Conservation (phyloP, 163 green algal genomes). For the Prototheca stagnorum region DNA sequence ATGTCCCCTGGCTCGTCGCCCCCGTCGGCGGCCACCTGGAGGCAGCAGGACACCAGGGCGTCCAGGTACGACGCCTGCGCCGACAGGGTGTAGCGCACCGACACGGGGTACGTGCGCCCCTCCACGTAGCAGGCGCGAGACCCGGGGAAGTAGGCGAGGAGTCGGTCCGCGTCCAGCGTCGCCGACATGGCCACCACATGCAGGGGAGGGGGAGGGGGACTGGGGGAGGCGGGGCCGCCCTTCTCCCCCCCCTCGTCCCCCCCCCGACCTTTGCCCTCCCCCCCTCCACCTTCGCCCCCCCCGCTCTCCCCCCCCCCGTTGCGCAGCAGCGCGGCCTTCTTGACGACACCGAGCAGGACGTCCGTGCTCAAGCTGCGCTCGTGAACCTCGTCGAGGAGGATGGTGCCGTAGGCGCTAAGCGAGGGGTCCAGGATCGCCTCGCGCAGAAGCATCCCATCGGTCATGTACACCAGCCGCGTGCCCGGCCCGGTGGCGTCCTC, state of each 20-base stretch:
- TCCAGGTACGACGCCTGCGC: slow-evolving; percentile 79
- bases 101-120: slow-evolving; percentile 57
- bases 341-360: slow-evolving; percentile 76
- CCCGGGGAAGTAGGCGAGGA: slow-evolving; percentile 51
- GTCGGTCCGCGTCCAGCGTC: slow-evolving; percentile 63
- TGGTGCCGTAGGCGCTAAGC: slow-evolving; percentile 28
- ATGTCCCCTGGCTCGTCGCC: slow-evolving; percentile 50
- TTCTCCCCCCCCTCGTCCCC: not conserved
- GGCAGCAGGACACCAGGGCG: slow-evolving; percentile 45
- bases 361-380: slow-evolving; percentile 79
- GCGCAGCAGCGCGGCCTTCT: slow-evolving; percentile 15
- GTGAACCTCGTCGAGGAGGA: slow-evolving; percentile 86
- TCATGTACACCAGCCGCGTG: slow-evolving; percentile 55
- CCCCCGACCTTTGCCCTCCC: not conserved
- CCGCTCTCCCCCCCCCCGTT: not conserved
- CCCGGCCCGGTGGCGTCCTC: slow-evolving; percentile 49
- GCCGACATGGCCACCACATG: slow-evolving; percentile 78
- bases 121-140: slow-evolving; percentile 42
- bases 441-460: slow-evolving; percentile 53
- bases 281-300: not conserved
- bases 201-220: too few relatives aligned
- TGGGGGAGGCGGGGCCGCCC: not conserved
- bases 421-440: slow-evolving; percentile 40
- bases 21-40: slow-evolving; percentile 74
- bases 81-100: slow-evolving; percentile 52